Evolutionary conservation across 2,329 filamentous ascomycete species (phyloP).

Genomic region (Calonectria hongkongensis): DNA sequence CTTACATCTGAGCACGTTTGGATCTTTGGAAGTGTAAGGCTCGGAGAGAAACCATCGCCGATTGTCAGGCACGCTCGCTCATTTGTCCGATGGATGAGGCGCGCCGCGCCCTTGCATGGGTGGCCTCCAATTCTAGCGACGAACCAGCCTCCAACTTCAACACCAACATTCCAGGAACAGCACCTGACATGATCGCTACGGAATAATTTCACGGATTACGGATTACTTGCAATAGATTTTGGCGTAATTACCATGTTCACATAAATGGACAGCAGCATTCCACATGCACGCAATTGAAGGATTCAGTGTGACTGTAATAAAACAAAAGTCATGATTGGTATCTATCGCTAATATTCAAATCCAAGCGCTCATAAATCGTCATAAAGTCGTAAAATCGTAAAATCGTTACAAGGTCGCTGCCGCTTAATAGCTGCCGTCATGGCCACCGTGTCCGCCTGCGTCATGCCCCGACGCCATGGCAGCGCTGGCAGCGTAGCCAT

Average conservation of each 20-base stretch:
- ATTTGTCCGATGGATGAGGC: not conserved
- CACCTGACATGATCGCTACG: not conserved
- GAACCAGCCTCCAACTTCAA: not conserved
- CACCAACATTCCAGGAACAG: not conserved
- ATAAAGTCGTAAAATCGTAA: slow-evolving; percentile 8
- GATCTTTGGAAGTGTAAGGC: not conserved
- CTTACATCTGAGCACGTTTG: not conserved
- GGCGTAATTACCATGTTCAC: not conserved
- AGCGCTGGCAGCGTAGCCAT: slow-evolving; percentile 9
- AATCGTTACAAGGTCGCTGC: not conserved
- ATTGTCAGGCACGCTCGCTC: not conserved
- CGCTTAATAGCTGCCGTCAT: slow-evolving; percentile 22
- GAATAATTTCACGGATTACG: too few species aligned
- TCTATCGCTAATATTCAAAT: slow-evolving; percentile 10
- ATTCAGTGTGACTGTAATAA: not conserved
- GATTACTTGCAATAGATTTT: not conserved
- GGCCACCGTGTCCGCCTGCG: not conserved
- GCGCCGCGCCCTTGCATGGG: slow-evolving; percentile 2
- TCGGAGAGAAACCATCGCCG: slow-evolving; percentile 3
- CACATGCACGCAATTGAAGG: not conserved
- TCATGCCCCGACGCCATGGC: slow-evolving; percentile 14
- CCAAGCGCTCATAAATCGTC: not conserved
- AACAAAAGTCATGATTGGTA: slow-evolving; percentile 4
- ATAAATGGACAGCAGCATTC: not conserved
- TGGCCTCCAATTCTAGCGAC: not conserved